Evolutionary conservation across 2,329 filamentous ascomycete species (phyloP).

Genomic region (Aspergillus tubingensis): DNA sequence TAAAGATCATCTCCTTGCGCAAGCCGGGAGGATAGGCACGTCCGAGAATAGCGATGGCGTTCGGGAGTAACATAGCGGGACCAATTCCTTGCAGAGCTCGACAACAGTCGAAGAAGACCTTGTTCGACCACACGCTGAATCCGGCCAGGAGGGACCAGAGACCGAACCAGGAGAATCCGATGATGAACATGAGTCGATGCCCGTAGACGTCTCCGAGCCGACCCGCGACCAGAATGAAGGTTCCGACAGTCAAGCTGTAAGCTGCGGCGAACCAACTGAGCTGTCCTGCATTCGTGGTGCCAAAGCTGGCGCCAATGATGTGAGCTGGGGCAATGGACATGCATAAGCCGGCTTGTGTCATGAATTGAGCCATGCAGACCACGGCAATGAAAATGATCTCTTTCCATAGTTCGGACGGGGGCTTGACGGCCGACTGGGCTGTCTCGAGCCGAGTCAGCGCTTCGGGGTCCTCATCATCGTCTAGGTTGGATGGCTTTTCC

Average conservation of each 20-base stretch:
- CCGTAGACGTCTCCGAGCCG: slow-evolving; percentile 43
- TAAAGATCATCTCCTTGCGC: slow-evolving; percentile 63
- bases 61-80: slow-evolving; percentile 64
- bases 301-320: slow-evolving; percentile 52
- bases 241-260: slow-evolving; percentile 51
- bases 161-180: slow-evolving; percentile 41
- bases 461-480: slow-evolving; percentile 15
- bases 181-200: slow-evolving; percentile 38
- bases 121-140: slow-evolving; percentile 39
- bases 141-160: slow-evolving; percentile 43
- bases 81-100: slow-evolving; percentile 60
- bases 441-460: slow-evolving; percentile 18
- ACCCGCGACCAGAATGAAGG: slow-evolving; percentile 40
- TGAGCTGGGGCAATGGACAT: slow-evolving; percentile 52
- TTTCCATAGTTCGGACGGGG: slow-evolving; percentile 18
- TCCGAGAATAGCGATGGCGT: slow-evolving; percentile 64
- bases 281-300: slow-evolving; percentile 43
- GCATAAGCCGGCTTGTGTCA: slow-evolving; percentile 50
- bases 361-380: slow-evolving; percentile 38
- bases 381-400: slow-evolving; percentile 34
- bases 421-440: slow-evolving; percentile 16
- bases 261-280: slow-evolving; percentile 60
- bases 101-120: slow-evolving; percentile 53
- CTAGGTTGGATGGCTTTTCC: background rate
- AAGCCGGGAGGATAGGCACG: slow-evolving; percentile 57